Evolutionary conservation across 495 filamentous ascomycete genomes (phyloP).

Genomic region (Podospora pseudoanserina): DNA sequence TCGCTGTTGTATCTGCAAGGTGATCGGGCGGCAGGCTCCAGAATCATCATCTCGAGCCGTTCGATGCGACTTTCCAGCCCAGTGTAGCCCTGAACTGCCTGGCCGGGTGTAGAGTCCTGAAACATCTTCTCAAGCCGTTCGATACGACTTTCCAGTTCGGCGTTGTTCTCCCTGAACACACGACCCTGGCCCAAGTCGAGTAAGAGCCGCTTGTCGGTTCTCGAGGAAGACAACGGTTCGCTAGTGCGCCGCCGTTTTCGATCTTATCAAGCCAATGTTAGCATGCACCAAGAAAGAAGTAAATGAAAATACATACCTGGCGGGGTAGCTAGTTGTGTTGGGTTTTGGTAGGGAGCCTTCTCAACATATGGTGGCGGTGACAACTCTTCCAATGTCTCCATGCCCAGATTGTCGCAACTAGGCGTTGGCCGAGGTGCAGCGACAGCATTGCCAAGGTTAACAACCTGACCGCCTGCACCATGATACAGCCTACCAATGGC

Average conservation of each 20-base stretch:
- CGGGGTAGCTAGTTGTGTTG: slow-evolving; percentile 1
- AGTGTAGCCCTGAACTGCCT: background rate
- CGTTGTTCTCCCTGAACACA: background rate
- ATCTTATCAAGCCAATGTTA: slow-evolving; percentile 4
- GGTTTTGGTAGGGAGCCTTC: background rate
- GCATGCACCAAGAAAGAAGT: background rate
- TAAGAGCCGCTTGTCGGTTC: slow-evolving; percentile 7
- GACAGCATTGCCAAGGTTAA: slow-evolving; percentile 2
- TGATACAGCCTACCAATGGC: background rate
- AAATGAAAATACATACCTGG: background rate
- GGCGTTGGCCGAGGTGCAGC: background rate
- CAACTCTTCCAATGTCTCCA: slow-evolving; percentile 8
- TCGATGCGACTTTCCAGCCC: slow-evolving; percentile 2
- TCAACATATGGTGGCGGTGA: slow-evolving; percentile 7
- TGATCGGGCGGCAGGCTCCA: slow-evolving; percentile 1
- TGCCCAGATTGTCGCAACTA: background rate
- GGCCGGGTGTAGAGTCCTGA: background rate
- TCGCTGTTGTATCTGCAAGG: slow-evolving; percentile 12
- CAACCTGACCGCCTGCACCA: background rate
- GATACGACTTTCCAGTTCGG: slow-evolving; percentile 2
- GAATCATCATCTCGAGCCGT: slow-evolving; percentile 7
- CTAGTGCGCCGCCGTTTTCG: slow-evolving; percentile 15
- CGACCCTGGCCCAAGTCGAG: slow-evolving; percentile 6
- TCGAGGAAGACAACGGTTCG: slow-evolving; percentile 5
- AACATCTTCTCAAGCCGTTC: slow-evolving; percentile 9